Conservation (phyloP, 2,329 filamentous ascomycete species). For the Alternaria gaisen region DNA sequence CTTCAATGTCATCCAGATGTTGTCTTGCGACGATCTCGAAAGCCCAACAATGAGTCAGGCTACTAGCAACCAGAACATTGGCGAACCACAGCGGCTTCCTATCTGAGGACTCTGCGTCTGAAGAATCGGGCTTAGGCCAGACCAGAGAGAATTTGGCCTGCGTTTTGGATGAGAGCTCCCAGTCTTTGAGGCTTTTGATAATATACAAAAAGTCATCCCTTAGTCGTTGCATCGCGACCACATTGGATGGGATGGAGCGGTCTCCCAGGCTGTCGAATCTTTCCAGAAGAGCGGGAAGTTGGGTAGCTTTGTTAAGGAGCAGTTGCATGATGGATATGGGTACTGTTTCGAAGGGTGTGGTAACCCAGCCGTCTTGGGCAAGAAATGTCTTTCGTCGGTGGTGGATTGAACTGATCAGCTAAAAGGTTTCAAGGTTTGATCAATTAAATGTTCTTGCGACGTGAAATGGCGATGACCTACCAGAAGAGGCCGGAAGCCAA, state of each 20-base stretch:
- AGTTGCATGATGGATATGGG: not conserved
- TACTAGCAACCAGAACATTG: conserved; percentile 16
- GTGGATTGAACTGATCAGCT: not conserved
- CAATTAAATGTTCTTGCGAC: no score
- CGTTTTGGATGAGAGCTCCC: not conserved
- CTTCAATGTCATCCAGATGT: not conserved
- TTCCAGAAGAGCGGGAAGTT: not conserved
- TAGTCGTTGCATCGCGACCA: not conserved
- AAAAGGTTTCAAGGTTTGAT: no score
- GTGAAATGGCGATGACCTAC: not conserved
- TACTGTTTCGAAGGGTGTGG: not conserved
- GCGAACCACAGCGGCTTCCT: conserved; percentile 11
- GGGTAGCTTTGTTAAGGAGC: not conserved
- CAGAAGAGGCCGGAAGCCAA: not conserved
- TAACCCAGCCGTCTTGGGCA: not conserved
- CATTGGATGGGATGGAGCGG: not conserved
- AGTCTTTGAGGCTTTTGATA: not conserved
- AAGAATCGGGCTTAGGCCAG: not conserved
- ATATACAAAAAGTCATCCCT: not conserved
- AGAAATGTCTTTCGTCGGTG: not conserved
- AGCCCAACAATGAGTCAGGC: conserved; percentile 15
- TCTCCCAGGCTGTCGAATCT: not conserved
- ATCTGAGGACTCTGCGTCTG: not conserved
- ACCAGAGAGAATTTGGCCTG: not conserved
- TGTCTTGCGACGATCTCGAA: conserved; percentile 10